Evolutionary conservation across 257 asterid genomes (phyloP), one percentile per base, ranked within the genome.

Genomic region (Lavandula angustifolia): DNA sequence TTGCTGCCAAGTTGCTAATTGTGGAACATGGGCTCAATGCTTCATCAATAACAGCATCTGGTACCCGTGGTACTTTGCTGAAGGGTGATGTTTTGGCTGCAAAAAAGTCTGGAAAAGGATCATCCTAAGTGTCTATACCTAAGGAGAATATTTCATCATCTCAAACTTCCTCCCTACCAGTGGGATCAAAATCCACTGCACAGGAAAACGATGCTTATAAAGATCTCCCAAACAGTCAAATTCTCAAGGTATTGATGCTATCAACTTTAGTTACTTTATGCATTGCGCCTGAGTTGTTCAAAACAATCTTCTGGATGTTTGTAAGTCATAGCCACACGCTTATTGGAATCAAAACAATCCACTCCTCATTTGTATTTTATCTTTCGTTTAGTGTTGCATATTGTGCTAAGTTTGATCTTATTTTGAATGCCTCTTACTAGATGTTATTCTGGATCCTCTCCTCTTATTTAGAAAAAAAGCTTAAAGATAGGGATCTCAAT

Each of bases 1-100:
- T 98, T 38, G 92, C 98, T 49, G 99, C 99, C 34, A 94, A 86
- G 91, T 42, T 90, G 74, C 82, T 94, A 68, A 79, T 94, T 71
- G 16, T 42, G 33, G 95, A 83, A 76, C 92, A 94, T 60, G 81
- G 95, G 44, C 75, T 94, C 65, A 96, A 94, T 82, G 84, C 91
- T 2, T 85, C 95, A 38, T 81, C 89, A 56, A 83, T 94, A 76
- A 40, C 77, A 53, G 81, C 96, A 58, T 84, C 99, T 73, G 99
- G 99, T 73, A 98, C 99, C 62, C 96, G 83, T 68, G 98, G 95
- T 69, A 94, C 98, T 67, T 78, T 94, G 85, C 70, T 84, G 57
- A 94, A 94, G 82, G 96, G 99, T 42, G 99, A 90, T 77, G 95
- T 90, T 80, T 82, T 94, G 73, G 88, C 86, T 72, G 96, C 95